Conservation (phyloP, 2,329 filamentous ascomycete species). For the Sordariomycetes sp. region DNA sequence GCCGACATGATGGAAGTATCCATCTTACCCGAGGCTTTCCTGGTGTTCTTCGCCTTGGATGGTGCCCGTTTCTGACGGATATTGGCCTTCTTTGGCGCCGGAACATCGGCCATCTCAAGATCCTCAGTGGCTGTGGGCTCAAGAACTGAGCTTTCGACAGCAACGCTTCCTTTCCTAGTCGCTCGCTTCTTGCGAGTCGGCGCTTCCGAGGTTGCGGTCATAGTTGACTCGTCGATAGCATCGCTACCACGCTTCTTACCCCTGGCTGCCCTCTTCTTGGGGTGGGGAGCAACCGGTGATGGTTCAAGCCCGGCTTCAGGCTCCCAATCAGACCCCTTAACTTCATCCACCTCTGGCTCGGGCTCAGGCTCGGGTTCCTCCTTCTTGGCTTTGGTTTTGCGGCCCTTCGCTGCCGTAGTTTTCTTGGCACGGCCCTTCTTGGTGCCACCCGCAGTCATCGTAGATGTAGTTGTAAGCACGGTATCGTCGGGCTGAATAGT, state of each 20-base stretch:
- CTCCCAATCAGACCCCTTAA: conserved; percentile 8
- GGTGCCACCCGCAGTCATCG: conserved; percentile 44
- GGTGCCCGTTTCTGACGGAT: conserved; percentile 35
- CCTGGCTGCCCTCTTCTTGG: conserved; percentile 29
- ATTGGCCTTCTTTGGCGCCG: conserved; percentile 16
- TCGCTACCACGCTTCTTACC: conserved; percentile 58
- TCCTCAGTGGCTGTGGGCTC: conserved; percentile 28
- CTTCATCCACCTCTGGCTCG: conserved; percentile 19
- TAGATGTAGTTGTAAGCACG: conserved; percentile 49
- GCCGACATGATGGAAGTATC: conserved; percentile 41
- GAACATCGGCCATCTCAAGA: conserved; percentile 7
- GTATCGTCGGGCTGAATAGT: too few species aligned
- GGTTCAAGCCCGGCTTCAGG: conserved; percentile 19
- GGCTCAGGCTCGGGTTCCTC: conserved; percentile 30
- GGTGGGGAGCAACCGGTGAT: conserved; percentile 19
- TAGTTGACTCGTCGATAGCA: conserved; percentile 39
- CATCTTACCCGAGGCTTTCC: conserved; percentile 19
- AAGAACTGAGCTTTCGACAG: conserved; percentile 26
- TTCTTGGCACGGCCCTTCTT: conserved; percentile 54
- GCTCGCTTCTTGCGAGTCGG: conserved; percentile 52
- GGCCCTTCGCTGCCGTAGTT: conserved; percentile 29
- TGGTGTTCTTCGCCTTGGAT: conserved; percentile 27
- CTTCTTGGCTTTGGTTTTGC: conserved; percentile 35
- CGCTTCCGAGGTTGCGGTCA: conserved; percentile 30
- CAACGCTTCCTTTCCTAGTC: conserved; percentile 36